A percentile compares a stretch with the other conserved stretches of the same genome.
Evolutionary conservation across 768 basidiomycete species (phyloP).

Genomic region (Paxillus ammoniavirescens): DNA sequence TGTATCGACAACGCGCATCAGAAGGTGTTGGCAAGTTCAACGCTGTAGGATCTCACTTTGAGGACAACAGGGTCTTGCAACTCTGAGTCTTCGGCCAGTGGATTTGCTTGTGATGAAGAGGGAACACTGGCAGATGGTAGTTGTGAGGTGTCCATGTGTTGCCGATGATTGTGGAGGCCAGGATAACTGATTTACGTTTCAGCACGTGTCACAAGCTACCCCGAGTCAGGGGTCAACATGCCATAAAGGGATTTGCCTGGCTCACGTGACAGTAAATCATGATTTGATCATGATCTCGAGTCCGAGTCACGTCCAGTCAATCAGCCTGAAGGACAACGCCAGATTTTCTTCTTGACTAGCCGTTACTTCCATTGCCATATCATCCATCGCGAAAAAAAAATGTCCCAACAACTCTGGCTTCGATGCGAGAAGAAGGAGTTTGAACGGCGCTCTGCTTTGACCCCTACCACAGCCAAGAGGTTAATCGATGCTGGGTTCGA

Average conservation of each 20-base stretch:
- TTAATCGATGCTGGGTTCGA: conserved; percentile 89
- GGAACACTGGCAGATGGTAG: background rate
- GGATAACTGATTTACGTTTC: too few species aligned
- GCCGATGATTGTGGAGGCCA: background rate
- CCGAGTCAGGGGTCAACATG: too few species aligned
- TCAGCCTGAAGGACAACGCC: background rate
- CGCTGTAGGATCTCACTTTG: background rate
- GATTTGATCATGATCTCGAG: background rate
- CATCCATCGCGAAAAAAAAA: background rate
- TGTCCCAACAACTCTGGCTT: conserved; percentile 69
- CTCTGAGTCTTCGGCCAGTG: background rate
- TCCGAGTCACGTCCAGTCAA: background rate
- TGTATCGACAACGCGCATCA: conserved; percentile 7
- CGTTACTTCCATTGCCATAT: background rate
- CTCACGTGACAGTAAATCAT: background rate
- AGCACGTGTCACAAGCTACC: too few species aligned
- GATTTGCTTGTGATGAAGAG: background rate
- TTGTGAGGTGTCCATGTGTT: conserved; percentile 3
- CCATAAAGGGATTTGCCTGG: too few species aligned
- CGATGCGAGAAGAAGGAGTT: conserved; percentile 97
- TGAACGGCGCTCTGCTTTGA: conserved; percentile 89
- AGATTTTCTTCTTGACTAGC: background rate
- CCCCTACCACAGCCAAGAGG: conserved; percentile 85
- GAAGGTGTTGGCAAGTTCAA: background rate
- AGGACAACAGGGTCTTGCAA: background rate